Percentiles rank a stretch among this genome's conserved stretches.
Conservation (phyloP, 2,329 filamentous ascomycete genomes). For the Cladosporium sp. region DNA sequence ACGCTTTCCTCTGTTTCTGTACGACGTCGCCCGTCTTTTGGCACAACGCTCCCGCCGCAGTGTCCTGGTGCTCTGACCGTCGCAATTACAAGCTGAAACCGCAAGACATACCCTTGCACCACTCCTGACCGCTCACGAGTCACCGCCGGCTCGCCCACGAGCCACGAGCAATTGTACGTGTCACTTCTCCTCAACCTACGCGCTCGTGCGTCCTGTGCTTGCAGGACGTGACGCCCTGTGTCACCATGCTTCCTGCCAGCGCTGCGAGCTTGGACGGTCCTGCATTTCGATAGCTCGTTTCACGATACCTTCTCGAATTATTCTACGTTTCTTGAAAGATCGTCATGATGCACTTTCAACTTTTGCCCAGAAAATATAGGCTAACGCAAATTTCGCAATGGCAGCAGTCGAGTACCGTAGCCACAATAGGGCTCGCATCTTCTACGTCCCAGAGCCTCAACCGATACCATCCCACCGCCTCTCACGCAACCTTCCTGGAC, state of each 20-base stretch:
- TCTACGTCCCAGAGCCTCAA: neutral
- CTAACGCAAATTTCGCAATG: conserved; percentile 3
- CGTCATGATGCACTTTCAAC: neutral
- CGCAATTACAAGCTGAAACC: conserved; percentile 11
- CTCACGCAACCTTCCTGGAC: conserved; percentile 11
- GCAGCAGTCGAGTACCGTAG: conserved; percentile 12
- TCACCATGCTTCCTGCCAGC: conserved; percentile 12
- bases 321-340: neutral
- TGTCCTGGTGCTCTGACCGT: conserved; percentile 8
- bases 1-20: conserved; percentile 3
- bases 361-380: neutral
- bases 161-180: conserved; percentile 8
- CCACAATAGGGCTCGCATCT: conserved; percentile 1
- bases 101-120: conserved; percentile 1
- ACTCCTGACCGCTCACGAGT: neutral
- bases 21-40: neutral
- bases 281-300: conserved; percentile 6
- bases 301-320: neutral
- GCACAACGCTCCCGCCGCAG: neutral
- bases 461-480: neutral
- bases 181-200: conserved; percentile 8
- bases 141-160: neutral
- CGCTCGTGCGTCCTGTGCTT: conserved; percentile 13
- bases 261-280: conserved; percentile 8
- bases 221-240: conserved; percentile 9